Evolutionary conservation across 2,329 filamentous ascomycete genomes (phyloP), one percentile per base, ranked within the genome.

Genomic region (Teratosphaeria gauchensis): DNA sequence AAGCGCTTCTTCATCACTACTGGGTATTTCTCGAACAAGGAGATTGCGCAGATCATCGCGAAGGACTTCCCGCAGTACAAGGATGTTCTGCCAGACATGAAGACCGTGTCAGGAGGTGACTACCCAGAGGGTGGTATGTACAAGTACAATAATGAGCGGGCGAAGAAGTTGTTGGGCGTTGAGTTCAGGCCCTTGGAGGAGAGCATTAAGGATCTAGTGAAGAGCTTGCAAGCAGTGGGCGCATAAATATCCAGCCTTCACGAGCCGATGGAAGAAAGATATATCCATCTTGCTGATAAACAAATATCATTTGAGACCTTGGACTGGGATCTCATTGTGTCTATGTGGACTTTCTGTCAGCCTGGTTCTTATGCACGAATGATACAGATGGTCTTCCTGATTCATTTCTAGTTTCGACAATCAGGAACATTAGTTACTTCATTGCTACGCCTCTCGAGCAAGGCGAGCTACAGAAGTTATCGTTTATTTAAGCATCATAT

Each of bases 1-100:
- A 80, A 85, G 70, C 78, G 87, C 1, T 88, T 87, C 73, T 85
- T 87, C 67, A 68, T 86, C 51, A 81, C 84, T 0, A 79, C 80
- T 0, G 82, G 81, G 0, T 77, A 81, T 65, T 88, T 86, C 68
- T 80, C 76, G 56, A 87, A 87, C 69, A 80, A 80, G 66, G 75
- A 80, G 66, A 79, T 86, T 38, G 77, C 76, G 0, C 76, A 83
- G 55, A 76, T 83, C 46, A 78, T 88, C 54, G 73, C 76, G 56
- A 79, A 80, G 64, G 73, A 79, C 59, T 83, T 83, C 64, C 81
- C 82, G 0, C 73, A 83, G 63, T 76, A 81, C 62, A 75, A 77
- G 62, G 74, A 73, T 5, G 66, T 74, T 57, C 64, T 85, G 62
- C 82, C 82, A 0, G 19, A 30, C 33, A 74, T 72, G 28, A 63